Evolutionary conservation across 208 protist genomes (phyloP).

Genomic region (Crithidia fasciculata): DNA sequence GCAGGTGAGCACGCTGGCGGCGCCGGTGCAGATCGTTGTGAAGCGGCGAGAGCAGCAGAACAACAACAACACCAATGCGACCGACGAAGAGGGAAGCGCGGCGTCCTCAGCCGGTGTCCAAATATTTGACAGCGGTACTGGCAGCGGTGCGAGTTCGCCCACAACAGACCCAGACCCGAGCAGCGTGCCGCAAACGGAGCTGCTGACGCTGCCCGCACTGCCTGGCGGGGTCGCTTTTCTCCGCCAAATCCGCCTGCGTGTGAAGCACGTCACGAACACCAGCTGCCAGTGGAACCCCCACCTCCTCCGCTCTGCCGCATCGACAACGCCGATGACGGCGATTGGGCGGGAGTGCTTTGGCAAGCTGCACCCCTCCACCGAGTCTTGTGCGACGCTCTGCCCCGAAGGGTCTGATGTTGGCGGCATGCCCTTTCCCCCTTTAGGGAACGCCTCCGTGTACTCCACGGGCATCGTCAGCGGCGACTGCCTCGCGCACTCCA

Average conservation of each 20-base stretch:
- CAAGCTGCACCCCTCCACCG: background rate
- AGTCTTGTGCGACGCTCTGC: conserved; percentile 1
- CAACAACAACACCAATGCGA: no score
- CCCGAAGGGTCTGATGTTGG: background rate
- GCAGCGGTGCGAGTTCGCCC: background rate
- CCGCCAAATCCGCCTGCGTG: conserved; percentile 9
- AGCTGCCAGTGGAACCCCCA: conserved; percentile 26
- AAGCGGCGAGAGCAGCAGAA: no score
- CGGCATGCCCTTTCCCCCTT: background rate
- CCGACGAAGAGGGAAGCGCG: no score
- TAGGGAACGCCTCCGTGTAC: no score
- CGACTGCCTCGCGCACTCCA: conserved; percentile 3
- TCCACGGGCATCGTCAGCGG: background rate
- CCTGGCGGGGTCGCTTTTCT: conserved; percentile 16
- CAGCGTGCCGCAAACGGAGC: background rate
- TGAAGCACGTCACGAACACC: conserved; percentile 15
- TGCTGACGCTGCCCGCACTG: conserved; percentile 15
- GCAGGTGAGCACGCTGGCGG: conserved; percentile 15
- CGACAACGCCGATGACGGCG: background rate
- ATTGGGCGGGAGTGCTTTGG: conserved; percentile 11
- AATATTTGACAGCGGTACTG: background rate
- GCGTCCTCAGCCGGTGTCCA: no score
- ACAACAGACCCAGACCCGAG: background rate
- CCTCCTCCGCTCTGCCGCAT: background rate
- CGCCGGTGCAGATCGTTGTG: background rate